Evolutionary conservation across 768 basidiomycete species (phyloP), one percentile per base, ranked within the genome.

Genomic region (Tricholoma sp.): DNA sequence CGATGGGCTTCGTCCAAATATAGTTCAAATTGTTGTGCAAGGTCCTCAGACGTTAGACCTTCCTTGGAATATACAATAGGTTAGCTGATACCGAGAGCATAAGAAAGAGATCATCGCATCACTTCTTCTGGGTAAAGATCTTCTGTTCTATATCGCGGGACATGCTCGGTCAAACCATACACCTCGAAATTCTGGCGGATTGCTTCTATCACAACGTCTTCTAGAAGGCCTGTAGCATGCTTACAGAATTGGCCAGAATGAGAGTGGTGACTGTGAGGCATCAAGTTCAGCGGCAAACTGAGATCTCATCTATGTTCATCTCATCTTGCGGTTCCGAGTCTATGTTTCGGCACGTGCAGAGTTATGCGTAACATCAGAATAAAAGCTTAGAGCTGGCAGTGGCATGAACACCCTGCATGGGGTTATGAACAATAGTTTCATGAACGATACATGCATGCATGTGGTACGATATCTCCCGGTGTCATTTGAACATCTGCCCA

Each of bases 51-150:
- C 6, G 80, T 69, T 48, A 89, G 58, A 33, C 76, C 80, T 61
- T 75, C 73, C 91, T 96, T 62, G 47, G 44, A 58, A 64, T 15
- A 45, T 50, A 52, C 44, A 45, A 45, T 32, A 42, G n/a, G 29
- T 53, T 45, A 49, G 47, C 8, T 49, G 20, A 58, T 17, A 45
- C 11, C 15, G 37, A 39, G 56, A 48, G 41, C n/a, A 41, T 52
- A 15, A 42, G 6, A 47, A 15, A 42, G 6, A 47, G 45, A 50
- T 51, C 36, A 10, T 8, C 62, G 31, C 10, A 74, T 63, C 66
- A 95, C 94, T 84, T 99, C 97, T 76, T 98, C 97, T 17, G 96
- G 95, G 69, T 97, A 98, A 29, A 98, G 74, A 68, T 99, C 94
- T 33, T 79, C 69, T 1, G 63, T 56, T 56, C 92, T 80, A 72